Conservation (phyloP, 305 asterid species). For the Solanum hybrid region DNA sequence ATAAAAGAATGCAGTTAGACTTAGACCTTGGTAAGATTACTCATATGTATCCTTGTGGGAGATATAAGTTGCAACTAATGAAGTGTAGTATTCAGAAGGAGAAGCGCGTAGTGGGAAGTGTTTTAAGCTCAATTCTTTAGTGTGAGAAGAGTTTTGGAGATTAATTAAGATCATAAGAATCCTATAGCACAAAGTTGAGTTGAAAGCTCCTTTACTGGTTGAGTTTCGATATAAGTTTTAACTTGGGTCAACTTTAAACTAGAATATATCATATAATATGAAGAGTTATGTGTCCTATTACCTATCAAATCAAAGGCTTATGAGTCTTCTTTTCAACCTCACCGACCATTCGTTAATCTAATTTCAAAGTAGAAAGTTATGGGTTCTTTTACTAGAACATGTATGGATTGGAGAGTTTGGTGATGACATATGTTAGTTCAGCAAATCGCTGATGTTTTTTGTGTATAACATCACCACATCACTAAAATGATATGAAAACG, state of each 20-base stretch:
- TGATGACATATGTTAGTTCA: not conserved
- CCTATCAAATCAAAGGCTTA: not conserved
- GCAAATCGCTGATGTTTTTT: not conserved
- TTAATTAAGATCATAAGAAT: not conserved
- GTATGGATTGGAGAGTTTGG: not conserved
- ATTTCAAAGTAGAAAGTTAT: not conserved
- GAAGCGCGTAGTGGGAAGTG: not conserved
- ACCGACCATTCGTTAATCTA: not conserved
- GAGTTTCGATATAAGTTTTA: not conserved
- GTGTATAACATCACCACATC: not conserved
- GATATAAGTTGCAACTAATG: not conserved
- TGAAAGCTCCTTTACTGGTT: not conserved
- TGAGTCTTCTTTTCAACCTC: not conserved
- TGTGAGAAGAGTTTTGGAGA: not conserved
- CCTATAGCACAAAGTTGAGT: not conserved
- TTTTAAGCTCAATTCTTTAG: not conserved
- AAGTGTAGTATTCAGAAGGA: not conserved
- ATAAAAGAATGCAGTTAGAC: not conserved
- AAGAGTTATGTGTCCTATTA: not conserved
- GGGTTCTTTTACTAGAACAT: not conserved
- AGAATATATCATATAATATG: not conserved
- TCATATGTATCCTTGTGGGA: not conserved
- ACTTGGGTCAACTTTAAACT: not conserved
- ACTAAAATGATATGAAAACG: not conserved
- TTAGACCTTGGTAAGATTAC: not conserved